A percentile compares a stretch with the other conserved stretches of the same genome.
Conservation (phyloP, 768 basidiomycete species). For the Chlorophyllum brunneum region DNA sequence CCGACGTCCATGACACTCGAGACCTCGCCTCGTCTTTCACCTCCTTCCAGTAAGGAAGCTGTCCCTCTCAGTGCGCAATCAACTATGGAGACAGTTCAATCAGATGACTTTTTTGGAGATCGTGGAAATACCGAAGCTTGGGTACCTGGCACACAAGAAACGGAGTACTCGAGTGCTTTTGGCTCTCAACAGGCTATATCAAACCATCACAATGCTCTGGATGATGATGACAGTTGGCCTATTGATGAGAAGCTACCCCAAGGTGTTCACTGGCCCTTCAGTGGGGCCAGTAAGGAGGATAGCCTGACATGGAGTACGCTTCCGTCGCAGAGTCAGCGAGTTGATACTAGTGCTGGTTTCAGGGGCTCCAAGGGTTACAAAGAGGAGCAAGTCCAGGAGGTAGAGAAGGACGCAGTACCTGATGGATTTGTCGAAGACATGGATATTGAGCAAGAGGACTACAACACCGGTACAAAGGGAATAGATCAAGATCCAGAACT, state of each 20-base stretch:
- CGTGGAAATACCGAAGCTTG: constrained; percentile 44
- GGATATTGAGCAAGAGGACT: constrained; percentile 27
- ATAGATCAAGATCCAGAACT: constrained; percentile 30
- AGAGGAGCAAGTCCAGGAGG: constrained; percentile 4
- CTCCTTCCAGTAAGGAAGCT: constrained; percentile 21
- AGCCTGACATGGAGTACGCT: constrained; percentile 74
- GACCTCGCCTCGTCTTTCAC: constrained; percentile 31
- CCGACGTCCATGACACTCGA: constrained; percentile 45
- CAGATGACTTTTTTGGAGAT: constrained; percentile 49
- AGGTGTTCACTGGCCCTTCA: constrained; percentile 61
- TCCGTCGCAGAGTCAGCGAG: constrained; percentile 54
- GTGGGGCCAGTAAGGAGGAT: constrained; percentile 52
- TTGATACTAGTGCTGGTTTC: constrained; percentile 31
- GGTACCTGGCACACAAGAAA: constrained; percentile 60
- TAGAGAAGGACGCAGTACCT: constrained; percentile 17
- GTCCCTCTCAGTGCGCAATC: constrained; percentile 45
- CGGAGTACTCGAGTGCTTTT: constrained; percentile 38
- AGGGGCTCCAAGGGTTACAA: constrained; percentile 11
- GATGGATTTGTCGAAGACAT: constrained; percentile 34
- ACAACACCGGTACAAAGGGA: constrained; percentile 31
- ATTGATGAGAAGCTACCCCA: constrained; percentile 59
- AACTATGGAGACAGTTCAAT: constrained; percentile 47
- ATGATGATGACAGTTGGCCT: constrained; percentile 77
- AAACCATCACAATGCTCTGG: constrained; percentile 30
- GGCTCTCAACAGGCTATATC: constrained; percentile 27